Evolutionary conservation across 257 asterid genomes (phyloP), one percentile per base, ranked within the genome.

Genomic region (Striga asiatica): DNA sequence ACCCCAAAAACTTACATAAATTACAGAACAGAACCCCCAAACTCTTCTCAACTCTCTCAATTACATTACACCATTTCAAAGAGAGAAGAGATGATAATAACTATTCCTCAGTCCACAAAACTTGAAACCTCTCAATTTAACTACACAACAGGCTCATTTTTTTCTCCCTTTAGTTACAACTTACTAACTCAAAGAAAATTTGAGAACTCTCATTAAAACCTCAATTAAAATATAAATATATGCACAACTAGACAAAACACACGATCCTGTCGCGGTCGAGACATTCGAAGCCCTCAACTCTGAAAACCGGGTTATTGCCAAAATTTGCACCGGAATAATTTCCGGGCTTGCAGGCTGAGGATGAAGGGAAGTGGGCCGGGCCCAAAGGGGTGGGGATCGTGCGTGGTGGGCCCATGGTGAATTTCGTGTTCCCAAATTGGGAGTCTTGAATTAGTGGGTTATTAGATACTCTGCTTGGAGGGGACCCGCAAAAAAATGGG

Each of bases 401-500:
- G 3, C 82, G 78, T 2, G 95, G 97, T 0, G 95, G 78, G 13
- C 77, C 62, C n/a, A n/a, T n/a, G 67, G 74, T 31, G 35, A 53
- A 63, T 28, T 68, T 73, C 35, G 74, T 84, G 42, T 81, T 94
- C 60, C 88, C 89, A 27, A 92, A 92, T 3, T 85, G 78, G 6
- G 91, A 78, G 41, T 92, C 99, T 66, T 82, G 95, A 81, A 88
- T 78, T 81, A 92, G 77, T 60, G 99, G 99, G 88, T 92, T n/a
- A n/a, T n/a, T 92, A 82, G 99, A 84, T 14, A 79, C 97, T 88
- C 99, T 79, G 61, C 93, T 81, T 75, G 99, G 99, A 76, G 99
- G 99, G 8, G 99, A 92, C 94, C 99, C 97, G 21, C 78, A 53
- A 79, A 84, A 92, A 92, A 92, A 88, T 45, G 99, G 97, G 93